Evolutionary conservation across 75 land plant species (phyloP).

Genomic region (Pinus albicaulis): DNA sequence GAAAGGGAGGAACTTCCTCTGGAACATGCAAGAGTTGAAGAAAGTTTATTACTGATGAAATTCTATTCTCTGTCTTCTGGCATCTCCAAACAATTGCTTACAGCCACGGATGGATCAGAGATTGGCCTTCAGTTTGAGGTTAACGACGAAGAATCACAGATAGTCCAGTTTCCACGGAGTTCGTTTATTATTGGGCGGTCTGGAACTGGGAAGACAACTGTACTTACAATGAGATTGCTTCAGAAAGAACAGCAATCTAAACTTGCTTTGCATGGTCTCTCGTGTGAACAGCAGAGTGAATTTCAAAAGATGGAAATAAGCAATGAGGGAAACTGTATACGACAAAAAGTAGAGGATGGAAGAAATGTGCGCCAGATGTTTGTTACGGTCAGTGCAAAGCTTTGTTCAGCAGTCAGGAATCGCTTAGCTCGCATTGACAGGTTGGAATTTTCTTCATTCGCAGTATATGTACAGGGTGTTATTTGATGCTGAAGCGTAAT

Average conservation of each 20-base stretch:
- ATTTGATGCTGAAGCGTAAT: neutral
- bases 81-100: constrained; percentile 50
- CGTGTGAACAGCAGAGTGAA: neutral
- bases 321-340: neutral
- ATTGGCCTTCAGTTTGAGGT: constrained; percentile 69
- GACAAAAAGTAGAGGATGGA: neutral
- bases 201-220: constrained; percentile 83
- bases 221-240: constrained; percentile 58
- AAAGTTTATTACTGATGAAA: constrained; percentile 69
- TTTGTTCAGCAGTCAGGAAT: constrained; percentile 59
- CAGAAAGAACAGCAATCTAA: constrained; percentile 35
- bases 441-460: constrained; percentile 12
- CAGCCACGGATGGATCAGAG: constrained; percentile 41
- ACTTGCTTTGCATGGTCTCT: constrained; percentile 19
- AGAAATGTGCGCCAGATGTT: constrained; percentile 42
- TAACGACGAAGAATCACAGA: constrained; percentile 47
- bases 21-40: constrained; percentile 61
- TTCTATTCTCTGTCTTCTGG: constrained; percentile 64
- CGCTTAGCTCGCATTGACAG: constrained; percentile 43
- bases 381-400: constrained; percentile 67
- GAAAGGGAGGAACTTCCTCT: constrained; percentile 18
- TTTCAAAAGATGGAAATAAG: neutral
- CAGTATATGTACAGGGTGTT: neutral
- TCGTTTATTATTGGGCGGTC: constrained; percentile 67
- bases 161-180: constrained; percentile 40